Base-by-base conservation (phyloP, 2,329 filamentous ascomycete species). In the Xylaria sp. region DNA sequence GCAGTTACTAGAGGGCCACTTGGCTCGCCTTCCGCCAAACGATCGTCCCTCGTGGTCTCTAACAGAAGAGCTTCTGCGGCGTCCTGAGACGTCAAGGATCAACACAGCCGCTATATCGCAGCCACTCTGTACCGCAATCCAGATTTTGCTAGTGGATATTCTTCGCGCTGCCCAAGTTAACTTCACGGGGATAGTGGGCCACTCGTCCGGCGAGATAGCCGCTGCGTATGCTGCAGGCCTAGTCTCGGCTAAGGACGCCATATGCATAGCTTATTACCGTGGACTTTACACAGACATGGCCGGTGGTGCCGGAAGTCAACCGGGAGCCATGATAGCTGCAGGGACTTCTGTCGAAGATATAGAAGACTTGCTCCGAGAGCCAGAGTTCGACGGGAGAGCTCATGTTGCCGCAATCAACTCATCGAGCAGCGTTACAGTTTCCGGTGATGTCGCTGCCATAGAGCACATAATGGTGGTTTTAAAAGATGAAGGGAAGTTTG, bases 241-340 rank as follows among this genome's bases (percentile, higher is more conserved):
- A 25, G 59, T 88, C 2, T 76, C 76, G 0, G 77, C 78, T 1
- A 62, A 74, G 1, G 81, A 83, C 8, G 84, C 84, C 2, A 83
- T 86, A 3, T 71, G 73, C 0, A 77, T 82, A 20, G 41, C 59
- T 9, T 63, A 58, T 23, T 64, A 25, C 20, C 60, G 59, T 12
- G 66, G 66, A 15, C 48, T 51, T 3, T 31, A 18, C 4, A 8
- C 18, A 1, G 28, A 36, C 3, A n/a, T 4, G 3, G 51, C 28
- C n/a, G n/a, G n/a, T n/a, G n/a, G n/a, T n/a, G n/a, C n/a, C n/a
- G n/a, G n/a, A n/a, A n/a, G 2, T n/a, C 12, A 13, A 13, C n/a
- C 28, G n/a, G 51, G 85, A 0, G 79, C 77, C 1, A 88, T 88
- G 86, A 72, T 87, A 58, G 85, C 85, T 0, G 83, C 82, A 0